Conservation (phyloP, 495 filamentous ascomycete genomes). For the Penicillium diatomitis region DNA sequence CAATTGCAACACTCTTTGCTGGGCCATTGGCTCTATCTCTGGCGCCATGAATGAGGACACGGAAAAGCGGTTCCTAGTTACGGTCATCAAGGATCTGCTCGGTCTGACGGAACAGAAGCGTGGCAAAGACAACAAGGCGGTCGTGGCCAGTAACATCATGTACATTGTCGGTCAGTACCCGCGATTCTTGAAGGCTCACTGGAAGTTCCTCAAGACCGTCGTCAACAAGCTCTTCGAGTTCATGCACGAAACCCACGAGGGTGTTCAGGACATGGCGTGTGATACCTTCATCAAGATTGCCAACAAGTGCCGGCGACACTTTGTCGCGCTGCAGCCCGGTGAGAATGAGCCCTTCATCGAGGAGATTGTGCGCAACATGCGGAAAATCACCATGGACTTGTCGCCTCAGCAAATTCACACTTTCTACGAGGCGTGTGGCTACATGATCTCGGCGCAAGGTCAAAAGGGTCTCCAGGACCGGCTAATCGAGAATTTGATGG, state of each 20-base stretch:
- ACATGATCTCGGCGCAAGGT: constrained; percentile 97
- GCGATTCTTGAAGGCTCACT: constrained; percentile 95
- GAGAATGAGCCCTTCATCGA: constrained; percentile 96
- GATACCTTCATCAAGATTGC: constrained; percentile 99
- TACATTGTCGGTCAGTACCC: constrained; percentile 99
- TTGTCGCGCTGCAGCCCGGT: constrained; percentile 89
- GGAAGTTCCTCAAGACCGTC: constrained; percentile 99
- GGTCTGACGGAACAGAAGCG: constrained; percentile 98
- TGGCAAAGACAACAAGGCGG: constrained; percentile 98
- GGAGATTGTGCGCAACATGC: constrained; percentile 91
- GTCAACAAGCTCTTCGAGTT: constrained; percentile 99
- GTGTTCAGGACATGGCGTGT: constrained; percentile 99
- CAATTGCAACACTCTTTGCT: constrained; percentile 98
- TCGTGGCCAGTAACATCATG: constrained; percentile 99
- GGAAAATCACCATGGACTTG: constrained; percentile 89
- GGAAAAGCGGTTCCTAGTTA: constrained; percentile 95
- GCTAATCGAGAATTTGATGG: constrained; percentile 86
- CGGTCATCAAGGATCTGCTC: constrained; percentile 97
- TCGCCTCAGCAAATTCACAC: constrained; percentile 96
- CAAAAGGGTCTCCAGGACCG: constrained; percentile 86
- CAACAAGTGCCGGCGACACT: constrained; percentile 94
- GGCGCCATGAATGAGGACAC: constrained; percentile 99
- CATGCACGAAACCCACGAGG: constrained; percentile 99
- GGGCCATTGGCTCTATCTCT: constrained; percentile 98
- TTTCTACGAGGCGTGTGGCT: constrained; percentile 97